Base-by-base conservation (phyloP, 495 filamentous ascomycete genomes). In the Aspergillus kassunensis region DNA sequence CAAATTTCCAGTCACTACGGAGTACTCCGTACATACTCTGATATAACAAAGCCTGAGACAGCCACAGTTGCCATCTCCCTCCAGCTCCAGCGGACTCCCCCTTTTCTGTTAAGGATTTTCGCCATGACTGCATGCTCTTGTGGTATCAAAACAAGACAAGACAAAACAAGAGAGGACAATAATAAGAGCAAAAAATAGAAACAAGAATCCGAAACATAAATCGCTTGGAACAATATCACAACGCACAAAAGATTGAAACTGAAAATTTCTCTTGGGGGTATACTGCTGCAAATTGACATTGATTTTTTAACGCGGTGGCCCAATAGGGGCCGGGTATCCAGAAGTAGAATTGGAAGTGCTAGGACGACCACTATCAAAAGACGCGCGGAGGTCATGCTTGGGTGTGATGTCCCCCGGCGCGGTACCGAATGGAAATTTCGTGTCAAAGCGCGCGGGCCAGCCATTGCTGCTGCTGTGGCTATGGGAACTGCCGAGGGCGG, bases 281-380 rank as follows among this genome's bases (percentile, higher is more conserved):
- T 77, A 77, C 71, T 75, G 73, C 73, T 77, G 68, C 69, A 70
- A 84, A 80, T 81, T 77, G 76, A 80, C 73, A 71, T 72, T 75
- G 57, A 56, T 57, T 72, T 57, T 72, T 76, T 84, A 90, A 85
- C 87, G 87, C 76, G 84, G 88, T 80, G 86, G 85, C 76, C 86
- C 87, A 76, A 88, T 87, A 24, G 87, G 87, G 78, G 84, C 87
- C 80, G 87, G 87, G 87, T 91, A 91, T 90, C 86, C 87, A 82
- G 87, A 89, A 85, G 82, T 87, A 77, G 89, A 95, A 87, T 93
- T 88, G 77, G 88, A 91, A 75, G 89, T 95, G 62, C 86, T 89
- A 65, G 89, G 89, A 59, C 89, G 89, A 76, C 89, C 89, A 79
- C 87, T 91, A 69, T 95, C 89, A 69, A 85, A 86, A 68, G 88